Conservation (phyloP, 163 green algal species). For the Chlorella variabilis region DNA sequence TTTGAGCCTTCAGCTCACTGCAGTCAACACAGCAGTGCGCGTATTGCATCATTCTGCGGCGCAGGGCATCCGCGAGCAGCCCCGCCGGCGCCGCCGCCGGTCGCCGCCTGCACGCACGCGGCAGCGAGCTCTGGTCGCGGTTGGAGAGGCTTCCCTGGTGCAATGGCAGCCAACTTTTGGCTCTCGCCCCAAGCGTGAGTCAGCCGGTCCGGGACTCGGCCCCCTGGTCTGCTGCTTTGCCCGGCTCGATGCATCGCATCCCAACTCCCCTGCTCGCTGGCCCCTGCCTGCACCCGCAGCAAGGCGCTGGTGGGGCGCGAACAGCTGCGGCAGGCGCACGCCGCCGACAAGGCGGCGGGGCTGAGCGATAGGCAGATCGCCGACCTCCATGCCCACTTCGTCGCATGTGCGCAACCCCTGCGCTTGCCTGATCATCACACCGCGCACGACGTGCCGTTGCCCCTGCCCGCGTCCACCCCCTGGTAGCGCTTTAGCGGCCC, state of each 20-base stretch:
- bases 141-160: no score
- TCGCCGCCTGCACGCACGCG: no score
- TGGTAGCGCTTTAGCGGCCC: no score
- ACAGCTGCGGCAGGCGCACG: conserved; percentile 25
- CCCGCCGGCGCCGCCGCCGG: no score
- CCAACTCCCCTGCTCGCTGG: not conserved
- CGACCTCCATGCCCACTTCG: conserved; percentile 25
- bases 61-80: no score
- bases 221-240: not conserved
- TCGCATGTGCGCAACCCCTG: not conserved
- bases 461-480: no score
- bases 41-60: no score
- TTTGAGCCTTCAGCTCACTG: no score
- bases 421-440: not conserved
- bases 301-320: conserved; percentile 21
- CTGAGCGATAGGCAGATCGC: conserved; percentile 16
- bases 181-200: conserved; percentile 31
- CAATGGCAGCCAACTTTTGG: conserved; percentile 43
- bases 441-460: no score
- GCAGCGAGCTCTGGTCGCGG: no score
- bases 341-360: conserved; percentile 5
- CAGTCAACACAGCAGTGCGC: no score
- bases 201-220: no score
- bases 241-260: not conserved
- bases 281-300: not conserved